phyloP scores from a whole-genome alignment of 371 early-diverging fungal species.

The Blastocladiella emersonii region DNA sequence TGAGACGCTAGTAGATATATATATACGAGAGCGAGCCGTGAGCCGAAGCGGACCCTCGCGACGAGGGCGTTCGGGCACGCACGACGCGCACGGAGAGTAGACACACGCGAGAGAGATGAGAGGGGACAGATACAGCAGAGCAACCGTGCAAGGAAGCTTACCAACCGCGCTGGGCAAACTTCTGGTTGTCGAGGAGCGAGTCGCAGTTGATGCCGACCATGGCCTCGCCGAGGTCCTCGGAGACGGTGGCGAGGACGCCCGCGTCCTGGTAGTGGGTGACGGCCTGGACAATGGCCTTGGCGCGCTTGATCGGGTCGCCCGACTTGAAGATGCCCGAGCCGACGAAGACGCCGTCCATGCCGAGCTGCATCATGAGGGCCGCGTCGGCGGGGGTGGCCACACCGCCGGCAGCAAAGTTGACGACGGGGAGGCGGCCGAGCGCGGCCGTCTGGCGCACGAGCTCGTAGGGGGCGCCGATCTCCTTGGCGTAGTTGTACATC shows the following conservation, averaged over 20 bases:
- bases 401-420: constrained; percentile 96
- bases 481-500: constrained; percentile 80
- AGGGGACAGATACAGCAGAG: too few relatives aligned
- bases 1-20: too few relatives aligned
- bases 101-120: too few relatives aligned
- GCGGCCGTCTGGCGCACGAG: constrained; percentile 76
- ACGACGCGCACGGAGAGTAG: too few relatives aligned
- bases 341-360: constrained; percentile 90
- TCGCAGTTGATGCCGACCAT: constrained; percentile 91
- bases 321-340: constrained; percentile 83
- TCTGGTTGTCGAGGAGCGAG: constrained; percentile 48
- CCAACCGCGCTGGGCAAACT: constrained; percentile 60
- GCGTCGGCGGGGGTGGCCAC: constrained; percentile 95
- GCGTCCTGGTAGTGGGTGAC: constrained; percentile 89
- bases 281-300: constrained; percentile 89
- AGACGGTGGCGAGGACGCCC: constrained; percentile 72
- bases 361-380: constrained; percentile 92
- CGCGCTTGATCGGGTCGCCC: constrained; percentile 91
- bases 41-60: too few relatives aligned
- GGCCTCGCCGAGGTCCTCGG: constrained; percentile 86
- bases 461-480: constrained; percentile 76
- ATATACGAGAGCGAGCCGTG: too few relatives aligned
- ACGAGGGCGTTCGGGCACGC: too few relatives aligned
- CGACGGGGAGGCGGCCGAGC: constrained; percentile 87
- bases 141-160: too few relatives aligned